Evolutionary conservation across 176 grass and related monocot genomes (phyloP).

Genomic region (Oryza nivara): DNA sequence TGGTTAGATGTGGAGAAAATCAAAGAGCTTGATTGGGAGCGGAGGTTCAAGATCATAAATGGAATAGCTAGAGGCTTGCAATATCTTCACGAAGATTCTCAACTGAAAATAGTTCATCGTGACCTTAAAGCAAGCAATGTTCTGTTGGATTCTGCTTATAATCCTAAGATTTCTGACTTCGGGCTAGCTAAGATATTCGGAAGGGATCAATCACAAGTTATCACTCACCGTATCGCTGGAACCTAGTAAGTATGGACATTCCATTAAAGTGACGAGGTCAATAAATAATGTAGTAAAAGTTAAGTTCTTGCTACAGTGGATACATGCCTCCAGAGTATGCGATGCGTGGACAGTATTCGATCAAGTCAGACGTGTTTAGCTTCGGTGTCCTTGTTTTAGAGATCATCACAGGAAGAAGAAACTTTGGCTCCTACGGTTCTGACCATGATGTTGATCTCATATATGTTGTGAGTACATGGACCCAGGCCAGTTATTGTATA

Average conservation of each 20-base stretch:
- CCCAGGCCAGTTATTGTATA: neutral
- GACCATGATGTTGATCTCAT: neutral
- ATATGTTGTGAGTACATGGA: neutral
- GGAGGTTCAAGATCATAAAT: conserved; percentile 36
- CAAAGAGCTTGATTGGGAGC: conserved; percentile 30
- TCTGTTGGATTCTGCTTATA: conserved; percentile 22
- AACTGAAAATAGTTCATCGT: conserved; percentile 41
- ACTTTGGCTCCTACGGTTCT: neutral
- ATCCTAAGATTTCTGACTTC: conserved; percentile 60
- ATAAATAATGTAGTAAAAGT: neutral
- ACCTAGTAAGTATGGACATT: conserved; percentile 50
- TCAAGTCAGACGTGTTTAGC: conserved; percentile 11
- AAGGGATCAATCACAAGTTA: conserved; percentile 37
- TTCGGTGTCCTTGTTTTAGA: conserved; percentile 2
- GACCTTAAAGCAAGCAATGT: neutral
- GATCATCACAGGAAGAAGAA: conserved; percentile 25
- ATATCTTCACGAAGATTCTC: conserved; percentile 65
- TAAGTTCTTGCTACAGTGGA: neutral
- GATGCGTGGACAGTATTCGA: conserved; percentile 35
- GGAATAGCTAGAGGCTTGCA: conserved; percentile 51
- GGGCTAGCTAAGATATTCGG: conserved; percentile 51
- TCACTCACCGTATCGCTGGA: conserved; percentile 42
- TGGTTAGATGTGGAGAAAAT: conserved; percentile 25
- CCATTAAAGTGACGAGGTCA: neutral
- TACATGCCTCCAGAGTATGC: conserved; percentile 22